Percentiles rank a stretch among this genome's conserved stretches.
Conservation (phyloP, 352 stramenopile species). For the Thalassiosira exigua region DNA sequence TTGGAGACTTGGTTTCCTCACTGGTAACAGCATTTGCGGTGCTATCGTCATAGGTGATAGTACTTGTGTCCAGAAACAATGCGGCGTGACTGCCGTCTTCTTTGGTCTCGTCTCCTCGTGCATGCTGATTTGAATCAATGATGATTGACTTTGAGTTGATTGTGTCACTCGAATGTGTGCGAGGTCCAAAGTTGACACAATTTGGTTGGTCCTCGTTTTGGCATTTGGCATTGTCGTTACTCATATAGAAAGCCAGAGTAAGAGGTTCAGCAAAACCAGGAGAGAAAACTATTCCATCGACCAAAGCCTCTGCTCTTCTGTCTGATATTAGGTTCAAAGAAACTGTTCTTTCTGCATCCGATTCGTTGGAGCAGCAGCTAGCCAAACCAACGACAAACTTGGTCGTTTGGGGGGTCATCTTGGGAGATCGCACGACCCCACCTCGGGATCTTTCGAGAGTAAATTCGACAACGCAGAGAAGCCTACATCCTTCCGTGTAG, state of each 20-base stretch:
- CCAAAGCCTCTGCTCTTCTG: not conserved
- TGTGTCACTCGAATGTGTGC: no score
- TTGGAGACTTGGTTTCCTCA: not conserved
- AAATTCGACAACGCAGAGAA: slow-evolving; percentile 43
- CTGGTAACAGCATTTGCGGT: not conserved
- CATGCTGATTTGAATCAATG: not conserved
- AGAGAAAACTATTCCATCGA: not conserved
- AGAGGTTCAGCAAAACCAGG: not conserved
- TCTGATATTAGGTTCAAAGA: no score
- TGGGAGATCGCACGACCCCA: not conserved
- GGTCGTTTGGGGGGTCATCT: not conserved
- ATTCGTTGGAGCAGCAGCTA: not conserved
- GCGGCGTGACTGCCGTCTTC: slow-evolving; percentile 6
- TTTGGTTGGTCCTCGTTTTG: slow-evolving; percentile 24
- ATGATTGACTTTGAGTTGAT: slow-evolving; percentile 22
- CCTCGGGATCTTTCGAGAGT: slow-evolving; percentile 8
- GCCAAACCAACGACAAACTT: slow-evolving; percentile 4
- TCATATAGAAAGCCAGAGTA: not conserved
- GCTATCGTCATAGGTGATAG: slow-evolving; percentile 26
- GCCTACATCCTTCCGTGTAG: slow-evolving; percentile 21
- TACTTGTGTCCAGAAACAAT: slow-evolving; percentile 17
- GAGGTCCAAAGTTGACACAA: slow-evolving; percentile 24
- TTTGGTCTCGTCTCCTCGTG: slow-evolving; percentile 5
- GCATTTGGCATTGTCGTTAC: not conserved
- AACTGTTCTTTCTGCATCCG: no score